These are phyloP conservation scores for Cyberlindnera americana DNA, from an alignment of 805 yeast genomes.

Conservation along the genomic window DNA sequence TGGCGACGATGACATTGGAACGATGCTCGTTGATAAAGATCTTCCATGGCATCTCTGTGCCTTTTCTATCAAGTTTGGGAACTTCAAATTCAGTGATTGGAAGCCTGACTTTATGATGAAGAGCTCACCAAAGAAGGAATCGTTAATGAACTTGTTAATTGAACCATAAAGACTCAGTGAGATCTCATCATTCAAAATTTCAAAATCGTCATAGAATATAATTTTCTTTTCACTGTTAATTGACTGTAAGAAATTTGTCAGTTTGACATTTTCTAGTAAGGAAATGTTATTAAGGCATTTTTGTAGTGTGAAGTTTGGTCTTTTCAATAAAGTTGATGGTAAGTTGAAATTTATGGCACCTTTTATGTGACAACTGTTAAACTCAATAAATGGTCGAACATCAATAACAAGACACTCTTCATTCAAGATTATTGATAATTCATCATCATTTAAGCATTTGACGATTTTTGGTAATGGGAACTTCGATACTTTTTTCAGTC, in stretches of 20 bases:
- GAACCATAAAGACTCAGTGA: conserved; percentile 43
- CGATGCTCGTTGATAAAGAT: conserved; percentile 22
- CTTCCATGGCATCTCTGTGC: conserved; percentile 20
- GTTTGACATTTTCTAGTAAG: conserved; percentile 41
- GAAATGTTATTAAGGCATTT: conserved; percentile 63
- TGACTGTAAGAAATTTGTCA: conserved; percentile 34
- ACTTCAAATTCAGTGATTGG: conserved; percentile 31
- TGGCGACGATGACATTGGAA: conserved; percentile 8
- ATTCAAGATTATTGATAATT: conserved; percentile 6
- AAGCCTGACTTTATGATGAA: conserved; percentile 43
- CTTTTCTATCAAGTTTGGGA: conserved; percentile 28
- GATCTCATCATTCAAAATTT: conserved; percentile 23
- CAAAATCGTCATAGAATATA: conserved; percentile 23
- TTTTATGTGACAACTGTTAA: conserved; percentile 50
- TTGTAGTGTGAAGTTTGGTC: conserved; percentile 65
- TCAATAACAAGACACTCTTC: conserved; percentile 53
- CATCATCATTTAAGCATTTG: conserved; percentile 9
- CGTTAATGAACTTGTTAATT: conserved; percentile 43
- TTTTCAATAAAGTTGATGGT: conserved; percentile 83
- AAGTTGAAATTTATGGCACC: conserved; percentile 74
- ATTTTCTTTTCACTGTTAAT: conserved; percentile 12
- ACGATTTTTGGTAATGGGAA: conserved; percentile 17
- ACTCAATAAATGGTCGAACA: conserved; percentile 78
- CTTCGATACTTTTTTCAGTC: conserved; percentile 17
- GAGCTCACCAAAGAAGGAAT: conserved; percentile 39